Percentiles rank a stretch among this genome's conserved stretches.
These are phyloP conservation scores for Boletus rubroflammeus DNA, from an alignment of 768 basidiomycete species.

Conservation along the genomic window DNA sequence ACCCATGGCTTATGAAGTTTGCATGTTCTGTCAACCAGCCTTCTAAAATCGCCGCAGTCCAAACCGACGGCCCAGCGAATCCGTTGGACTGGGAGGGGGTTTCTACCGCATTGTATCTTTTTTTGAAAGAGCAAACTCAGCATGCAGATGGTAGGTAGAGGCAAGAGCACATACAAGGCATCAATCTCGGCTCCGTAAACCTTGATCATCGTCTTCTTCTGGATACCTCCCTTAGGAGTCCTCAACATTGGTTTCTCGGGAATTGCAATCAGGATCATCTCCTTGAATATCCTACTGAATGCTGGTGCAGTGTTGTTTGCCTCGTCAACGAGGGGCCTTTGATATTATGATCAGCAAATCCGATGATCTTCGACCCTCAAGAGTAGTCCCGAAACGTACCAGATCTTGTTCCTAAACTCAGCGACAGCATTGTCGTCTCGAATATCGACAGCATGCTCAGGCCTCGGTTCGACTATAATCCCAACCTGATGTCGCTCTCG, in stretches of 20 bases:
- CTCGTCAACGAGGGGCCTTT: slow-evolving; percentile 37
- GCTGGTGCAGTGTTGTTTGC: slow-evolving; percentile 37
- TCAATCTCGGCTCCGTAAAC: slow-evolving; percentile 22
- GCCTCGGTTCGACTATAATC: slow-evolving; percentile 28
- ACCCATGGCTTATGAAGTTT: not conserved
- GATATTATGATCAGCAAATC: not conserved
- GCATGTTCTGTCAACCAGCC: slow-evolving; percentile 7
- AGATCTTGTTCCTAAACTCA: slow-evolving; percentile 19
- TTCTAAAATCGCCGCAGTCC: not conserved
- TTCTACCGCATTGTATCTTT: slow-evolving; percentile 10
- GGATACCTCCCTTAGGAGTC: slow-evolving; percentile 30
- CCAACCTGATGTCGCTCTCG: slow-evolving; percentile 30
- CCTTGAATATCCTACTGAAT: slow-evolving; percentile 43
- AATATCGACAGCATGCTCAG: slow-evolving; percentile 13
- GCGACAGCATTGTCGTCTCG: slow-evolving; percentile 3
- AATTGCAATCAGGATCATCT: slow-evolving; percentile 46
- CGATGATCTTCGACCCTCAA: not conserved
- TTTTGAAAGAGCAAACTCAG: not conserved
- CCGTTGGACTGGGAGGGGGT: not conserved
- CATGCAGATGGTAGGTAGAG: no score
- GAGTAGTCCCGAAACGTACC: slow-evolving; percentile 12
- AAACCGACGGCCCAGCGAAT: not conserved
- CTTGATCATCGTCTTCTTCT: slow-evolving; percentile 14
- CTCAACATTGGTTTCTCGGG: slow-evolving; percentile 39
- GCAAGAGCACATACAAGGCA: slow-evolving; percentile 10